Evolutionary conservation across 139 green algal species (phyloP).

Genomic region (Micromonas pusilla): DNA sequence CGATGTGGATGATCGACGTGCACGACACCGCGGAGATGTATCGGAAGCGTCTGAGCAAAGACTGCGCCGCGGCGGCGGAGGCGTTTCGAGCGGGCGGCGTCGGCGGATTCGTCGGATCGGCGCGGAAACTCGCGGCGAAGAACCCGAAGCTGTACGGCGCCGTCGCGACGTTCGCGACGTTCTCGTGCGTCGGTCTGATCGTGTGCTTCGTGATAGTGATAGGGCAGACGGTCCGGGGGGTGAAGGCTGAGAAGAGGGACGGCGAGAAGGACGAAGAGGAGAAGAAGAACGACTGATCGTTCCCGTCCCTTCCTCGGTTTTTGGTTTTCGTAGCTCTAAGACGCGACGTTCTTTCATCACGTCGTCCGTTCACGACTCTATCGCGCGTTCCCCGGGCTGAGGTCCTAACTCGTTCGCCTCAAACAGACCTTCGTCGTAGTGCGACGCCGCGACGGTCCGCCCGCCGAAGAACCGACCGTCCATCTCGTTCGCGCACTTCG

Average conservation of each 20-base stretch:
- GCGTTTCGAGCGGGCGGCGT: not conserved
- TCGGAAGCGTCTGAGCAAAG: not conserved
- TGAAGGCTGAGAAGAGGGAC: not conserved
- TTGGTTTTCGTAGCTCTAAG: not conserved
- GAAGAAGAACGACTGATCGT: too few species aligned
- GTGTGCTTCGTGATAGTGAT: not conserved
- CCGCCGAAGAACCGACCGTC: conserved; percentile 76
- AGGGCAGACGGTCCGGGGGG: not conserved
- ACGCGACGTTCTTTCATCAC: not conserved
- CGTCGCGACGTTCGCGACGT: not conserved
- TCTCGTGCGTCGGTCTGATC: not conserved
- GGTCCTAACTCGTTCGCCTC: conserved; percentile 63
- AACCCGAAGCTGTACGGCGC: not conserved
- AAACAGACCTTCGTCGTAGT: conserved; percentile 78
- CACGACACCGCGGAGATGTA: not conserved
- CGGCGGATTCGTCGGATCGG: not conserved
- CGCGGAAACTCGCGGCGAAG: not conserved
- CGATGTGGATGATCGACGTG: not conserved
- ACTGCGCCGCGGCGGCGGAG: not conserved
- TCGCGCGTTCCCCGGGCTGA: conserved; percentile 41
- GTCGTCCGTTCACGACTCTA: not conserved
- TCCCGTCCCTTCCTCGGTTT: too few species aligned
- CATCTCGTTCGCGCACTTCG: conserved; percentile 64
- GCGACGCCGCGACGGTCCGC: conserved; percentile 61
- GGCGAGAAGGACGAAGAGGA: too few species aligned